Conservation (phyloP, 2,329 filamentous ascomycete species). For the Aspergillus fumigatus region DNA sequence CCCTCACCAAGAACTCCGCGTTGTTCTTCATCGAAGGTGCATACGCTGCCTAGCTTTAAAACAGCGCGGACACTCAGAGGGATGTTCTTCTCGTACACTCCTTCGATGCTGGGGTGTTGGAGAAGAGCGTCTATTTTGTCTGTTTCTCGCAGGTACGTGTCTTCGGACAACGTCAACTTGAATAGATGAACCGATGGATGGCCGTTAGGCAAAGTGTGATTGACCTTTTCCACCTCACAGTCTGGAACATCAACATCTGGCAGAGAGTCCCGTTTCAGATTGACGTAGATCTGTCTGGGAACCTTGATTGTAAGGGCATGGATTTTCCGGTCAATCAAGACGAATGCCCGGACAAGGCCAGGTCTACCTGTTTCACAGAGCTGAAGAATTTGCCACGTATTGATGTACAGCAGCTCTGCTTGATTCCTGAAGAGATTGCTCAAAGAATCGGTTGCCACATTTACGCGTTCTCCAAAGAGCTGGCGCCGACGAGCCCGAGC, state of each 20-base stretch:
- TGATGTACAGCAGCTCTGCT: conserved; percentile 82
- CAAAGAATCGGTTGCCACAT: conserved; percentile 55
- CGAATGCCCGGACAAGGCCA: conserved; percentile 81
- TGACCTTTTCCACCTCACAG: conserved; percentile 88
- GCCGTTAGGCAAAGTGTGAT: conserved; percentile 87
- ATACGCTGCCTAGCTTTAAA: conserved; percentile 82
- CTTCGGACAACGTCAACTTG: conserved; percentile 85
- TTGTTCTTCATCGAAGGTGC: conserved; percentile 88
- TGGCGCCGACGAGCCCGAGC: conserved; percentile 80
- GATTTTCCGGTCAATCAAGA: conserved; percentile 89
- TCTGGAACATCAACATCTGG: conserved; percentile 83
- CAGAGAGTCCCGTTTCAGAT: conserved; percentile 79
- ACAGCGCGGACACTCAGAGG: conserved; percentile 83
- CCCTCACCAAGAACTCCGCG: conserved; percentile 88
- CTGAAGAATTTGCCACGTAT: conserved; percentile 92
- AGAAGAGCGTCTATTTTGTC: conserved; percentile 79
- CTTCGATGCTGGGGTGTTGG: conserved; percentile 90
- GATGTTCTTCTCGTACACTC: conserved; percentile 92
- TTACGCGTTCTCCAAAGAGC: conserved; percentile 80
- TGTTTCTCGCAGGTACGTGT: conserved; percentile 77
- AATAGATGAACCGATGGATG: conserved; percentile 92
- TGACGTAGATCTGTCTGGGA: conserved; percentile 83
- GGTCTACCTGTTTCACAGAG: conserved; percentile 76
- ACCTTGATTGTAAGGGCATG: conserved; percentile 86
- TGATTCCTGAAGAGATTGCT: conserved; percentile 83